Evolutionary conservation across 768 basidiomycete species (phyloP), one percentile per base, ranked within the genome.

Genomic region (Thelephora ganbajun): DNA sequence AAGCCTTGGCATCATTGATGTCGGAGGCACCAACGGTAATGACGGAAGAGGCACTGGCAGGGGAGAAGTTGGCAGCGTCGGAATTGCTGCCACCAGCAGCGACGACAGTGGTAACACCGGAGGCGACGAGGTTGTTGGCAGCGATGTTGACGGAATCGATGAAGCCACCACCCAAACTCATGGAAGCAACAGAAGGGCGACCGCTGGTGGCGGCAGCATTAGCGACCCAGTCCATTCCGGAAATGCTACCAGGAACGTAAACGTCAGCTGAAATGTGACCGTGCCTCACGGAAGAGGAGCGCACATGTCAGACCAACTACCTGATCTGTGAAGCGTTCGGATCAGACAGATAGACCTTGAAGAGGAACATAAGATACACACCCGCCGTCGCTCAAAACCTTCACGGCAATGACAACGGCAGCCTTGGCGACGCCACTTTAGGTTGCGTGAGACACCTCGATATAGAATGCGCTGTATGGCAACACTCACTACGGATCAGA

Each of bases 401-500:
- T 71, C 47, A 71, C 67, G 2, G 69, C 66, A 48, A 69, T 61
- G 46, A 70, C 45, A 36, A 50, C 58, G 1, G 63, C 67, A 13
- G 43, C 48, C 54, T 66, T 61, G 0, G 60, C 59, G 35, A 60
- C 50, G 36, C 60, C 60, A 22, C 39, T 41, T 7, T 9, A 41
- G 22, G 26, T 30, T 9, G 26, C 9, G 26, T 18, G 1, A 41
- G 16, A 7, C 22, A 22, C 14, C 16, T 9, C 9, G 16, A 9
- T 16, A 5, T 9, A 9, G 9, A 41, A 9, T 14, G 4, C 14
- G 12, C 11, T 9, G 14, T 18, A 41, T 18, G 6, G 12, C 16
- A 41, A 41, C 22, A 41, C 39, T 7, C 90, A 91, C 56, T 87
- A 94, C 63, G 79, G 83, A 54, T 67, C 65, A 6, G 83, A 86